Percentiles rank a stretch among this genome's conserved stretches.
Evolutionary conservation across 257 asterid genomes (phyloP).

Genomic region (Ilex asprella): DNA sequence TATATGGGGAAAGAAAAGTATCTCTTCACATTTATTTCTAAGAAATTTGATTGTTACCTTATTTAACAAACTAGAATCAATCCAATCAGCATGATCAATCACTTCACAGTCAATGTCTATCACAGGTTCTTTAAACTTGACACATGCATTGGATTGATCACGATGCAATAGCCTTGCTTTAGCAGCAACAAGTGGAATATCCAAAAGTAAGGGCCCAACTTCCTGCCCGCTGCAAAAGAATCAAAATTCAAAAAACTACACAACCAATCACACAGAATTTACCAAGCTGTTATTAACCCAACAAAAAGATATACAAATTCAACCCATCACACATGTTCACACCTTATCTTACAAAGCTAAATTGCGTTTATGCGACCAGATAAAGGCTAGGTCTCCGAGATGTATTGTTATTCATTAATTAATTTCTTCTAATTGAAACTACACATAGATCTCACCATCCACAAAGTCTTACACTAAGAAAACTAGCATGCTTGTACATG

Average conservation of each 20-base stretch:
- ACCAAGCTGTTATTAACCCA: no score
- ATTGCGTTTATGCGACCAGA: no score
- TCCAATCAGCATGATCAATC: constrained; percentile 14
- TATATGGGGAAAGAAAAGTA: no score
- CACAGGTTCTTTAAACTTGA: constrained; percentile 26
- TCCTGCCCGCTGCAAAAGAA: constrained; percentile 60
- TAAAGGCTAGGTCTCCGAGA: no score
- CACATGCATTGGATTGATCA: constrained; percentile 19
- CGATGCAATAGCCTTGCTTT: constrained; percentile 2
- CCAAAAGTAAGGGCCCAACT: constrained; percentile 48
- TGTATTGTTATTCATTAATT: no score
- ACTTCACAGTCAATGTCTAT: constrained; percentile 40
- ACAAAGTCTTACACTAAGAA: no score
- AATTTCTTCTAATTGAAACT: no score
- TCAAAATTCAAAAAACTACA: constrained; percentile 1
- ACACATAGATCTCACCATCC: no score
- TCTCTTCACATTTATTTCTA: neutral
- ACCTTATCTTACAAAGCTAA: no score
- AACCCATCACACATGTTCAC: no score
- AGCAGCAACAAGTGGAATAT: constrained; percentile 21
- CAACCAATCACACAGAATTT: neutral
- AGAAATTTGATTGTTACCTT: constrained; percentile 14
- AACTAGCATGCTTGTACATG: no score
- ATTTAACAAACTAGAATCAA: constrained; percentile 17
- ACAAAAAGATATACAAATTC: no score